Evolutionary conservation across 1,139 yeast genomes (phyloP).

Genomic region (Saccharomyces hybrid): DNA sequence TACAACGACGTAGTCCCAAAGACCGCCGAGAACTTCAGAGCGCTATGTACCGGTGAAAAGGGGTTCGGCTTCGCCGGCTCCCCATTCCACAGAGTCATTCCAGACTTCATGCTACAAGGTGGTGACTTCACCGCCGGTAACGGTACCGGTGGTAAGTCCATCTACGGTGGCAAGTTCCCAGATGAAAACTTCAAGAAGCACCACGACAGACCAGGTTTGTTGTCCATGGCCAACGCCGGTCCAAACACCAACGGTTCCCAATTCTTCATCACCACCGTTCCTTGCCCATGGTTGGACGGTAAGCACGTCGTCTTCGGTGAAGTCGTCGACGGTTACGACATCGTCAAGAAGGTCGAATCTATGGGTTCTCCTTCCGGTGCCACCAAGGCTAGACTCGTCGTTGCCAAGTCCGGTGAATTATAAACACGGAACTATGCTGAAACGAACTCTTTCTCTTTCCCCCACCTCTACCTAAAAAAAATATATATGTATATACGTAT

Average conservation of each 20-base stretch:
- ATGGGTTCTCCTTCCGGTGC: constrained; percentile 81
- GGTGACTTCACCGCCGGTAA: constrained; percentile 94
- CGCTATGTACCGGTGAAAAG: constrained; percentile 93
- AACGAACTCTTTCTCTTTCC: background rate
- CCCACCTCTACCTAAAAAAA: background rate
- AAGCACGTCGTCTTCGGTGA: constrained; percentile 98
- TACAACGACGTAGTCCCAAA: constrained; percentile 94
- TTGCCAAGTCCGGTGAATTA: constrained; percentile 82
- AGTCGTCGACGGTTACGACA: constrained; percentile 81
- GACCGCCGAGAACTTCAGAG: constrained; percentile 97
- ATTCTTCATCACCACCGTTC: constrained; percentile 95
- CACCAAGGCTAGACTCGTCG: constrained; percentile 67
- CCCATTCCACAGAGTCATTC: constrained; percentile 96
- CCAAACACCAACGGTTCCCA: constrained; percentile 99
- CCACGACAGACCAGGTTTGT: constrained; percentile 89
- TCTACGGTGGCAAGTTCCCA: constrained; percentile 91
- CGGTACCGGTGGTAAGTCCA: constrained; percentile 98
- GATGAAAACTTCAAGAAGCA: constrained; percentile 87
- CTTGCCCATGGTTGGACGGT: constrained; percentile 96
- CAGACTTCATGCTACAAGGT: constrained; percentile 98
- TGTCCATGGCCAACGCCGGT: constrained; percentile 99
- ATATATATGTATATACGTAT: background rate
- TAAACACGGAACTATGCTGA: constrained; percentile 25
- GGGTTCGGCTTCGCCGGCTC: constrained; percentile 92
- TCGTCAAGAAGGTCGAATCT: constrained; percentile 86